Percentiles rank a stretch among this genome's conserved stretches.
These are phyloP conservation scores for Trichoderma atroviride DNA, from an alignment of 2,329 filamentous ascomycete species.

Conservation along the genomic window DNA sequence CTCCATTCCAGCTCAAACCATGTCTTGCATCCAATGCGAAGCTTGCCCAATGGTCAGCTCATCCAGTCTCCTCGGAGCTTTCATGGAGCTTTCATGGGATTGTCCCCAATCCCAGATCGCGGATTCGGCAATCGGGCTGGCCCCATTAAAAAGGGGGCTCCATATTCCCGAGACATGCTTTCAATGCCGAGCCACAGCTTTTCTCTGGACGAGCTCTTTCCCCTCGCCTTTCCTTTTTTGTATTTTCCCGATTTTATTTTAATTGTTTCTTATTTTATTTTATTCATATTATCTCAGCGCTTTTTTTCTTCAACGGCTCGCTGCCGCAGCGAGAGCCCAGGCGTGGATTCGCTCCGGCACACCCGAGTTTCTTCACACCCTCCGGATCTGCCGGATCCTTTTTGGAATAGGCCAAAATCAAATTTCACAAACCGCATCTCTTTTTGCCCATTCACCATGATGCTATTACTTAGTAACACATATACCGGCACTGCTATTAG, in stretches of 20 bases:
- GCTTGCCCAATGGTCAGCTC: not conserved
- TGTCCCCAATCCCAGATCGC: slow-evolving; percentile 3
- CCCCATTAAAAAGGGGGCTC: not conserved
- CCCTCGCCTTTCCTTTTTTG: not conserved
- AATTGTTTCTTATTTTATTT: not conserved
- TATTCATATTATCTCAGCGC: not conserved
- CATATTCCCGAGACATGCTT: slow-evolving; percentile 14
- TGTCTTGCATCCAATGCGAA: slow-evolving; percentile 1
- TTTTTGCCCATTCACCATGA: not conserved
- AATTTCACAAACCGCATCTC: not conserved
- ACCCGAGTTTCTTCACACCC: not conserved
- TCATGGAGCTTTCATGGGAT: slow-evolving; percentile 18
- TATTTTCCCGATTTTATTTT: too few relatives aligned
- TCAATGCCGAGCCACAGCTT: slow-evolving; percentile 9
- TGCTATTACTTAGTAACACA: not conserved
- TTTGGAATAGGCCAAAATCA: not conserved
- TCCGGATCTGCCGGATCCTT: slow-evolving; percentile 18
- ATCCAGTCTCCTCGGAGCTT: not conserved
- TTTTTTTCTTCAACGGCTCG: not conserved
- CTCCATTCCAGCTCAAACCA: not conserved
- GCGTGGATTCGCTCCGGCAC: not conserved
- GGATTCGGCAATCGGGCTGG: slow-evolving; percentile 17
- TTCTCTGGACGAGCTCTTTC: not conserved
- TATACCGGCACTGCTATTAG: not conserved
- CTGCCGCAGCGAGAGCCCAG: not conserved